Percentiles rank a stretch among this genome's conserved stretches.
phyloP scores from a whole-genome alignment of 2,329 filamentous ascomycete genomes.

The Hortaea sp. region DNA sequence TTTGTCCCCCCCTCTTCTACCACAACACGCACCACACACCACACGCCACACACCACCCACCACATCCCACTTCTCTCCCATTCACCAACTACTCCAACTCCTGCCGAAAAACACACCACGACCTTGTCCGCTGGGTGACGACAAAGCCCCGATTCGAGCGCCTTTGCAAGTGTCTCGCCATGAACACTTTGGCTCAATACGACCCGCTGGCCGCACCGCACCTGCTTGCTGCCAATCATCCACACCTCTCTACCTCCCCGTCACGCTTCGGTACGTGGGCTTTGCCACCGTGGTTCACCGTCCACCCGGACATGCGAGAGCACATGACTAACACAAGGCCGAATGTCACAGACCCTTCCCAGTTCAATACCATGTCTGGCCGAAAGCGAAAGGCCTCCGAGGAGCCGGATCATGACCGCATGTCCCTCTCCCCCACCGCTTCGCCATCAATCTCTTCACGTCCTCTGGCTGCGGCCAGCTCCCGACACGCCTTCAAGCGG shows the following conservation, averaged over 20 bases:
- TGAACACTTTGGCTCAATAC: constrained; percentile 52
- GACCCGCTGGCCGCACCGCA: constrained; percentile 51
- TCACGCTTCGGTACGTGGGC: constrained; percentile 43
- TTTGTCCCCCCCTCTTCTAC: too few relatives aligned
- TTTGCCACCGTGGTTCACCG: constrained; percentile 11
- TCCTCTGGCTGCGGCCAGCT: constrained; percentile 41
- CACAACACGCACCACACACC: too few relatives aligned
- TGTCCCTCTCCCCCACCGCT: constrained; percentile 77
- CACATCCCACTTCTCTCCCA: too few relatives aligned
- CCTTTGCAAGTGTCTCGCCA: constrained; percentile 22
- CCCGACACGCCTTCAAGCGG: constrained; percentile 58
- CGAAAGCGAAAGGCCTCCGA: constrained; percentile 85
- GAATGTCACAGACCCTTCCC: constrained; percentile 17
- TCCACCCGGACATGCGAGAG: not conserved
- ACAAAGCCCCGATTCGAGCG: too few relatives aligned
- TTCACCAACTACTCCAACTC: too few relatives aligned
- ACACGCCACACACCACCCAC: too few relatives aligned
- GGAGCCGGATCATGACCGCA: constrained; percentile 58
- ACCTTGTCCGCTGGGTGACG: too few relatives aligned
- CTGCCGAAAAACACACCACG: too few relatives aligned
- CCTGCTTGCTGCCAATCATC: constrained; percentile 48
- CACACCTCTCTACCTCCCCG: constrained; percentile 35
- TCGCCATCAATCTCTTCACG: constrained; percentile 68
- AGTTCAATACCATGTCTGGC: constrained; percentile 30
- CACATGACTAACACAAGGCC: constrained; percentile 25